Base-by-base conservation (phyloP, 345 rosid genomes). In the Rhodomyrtus tomentosa region DNA sequence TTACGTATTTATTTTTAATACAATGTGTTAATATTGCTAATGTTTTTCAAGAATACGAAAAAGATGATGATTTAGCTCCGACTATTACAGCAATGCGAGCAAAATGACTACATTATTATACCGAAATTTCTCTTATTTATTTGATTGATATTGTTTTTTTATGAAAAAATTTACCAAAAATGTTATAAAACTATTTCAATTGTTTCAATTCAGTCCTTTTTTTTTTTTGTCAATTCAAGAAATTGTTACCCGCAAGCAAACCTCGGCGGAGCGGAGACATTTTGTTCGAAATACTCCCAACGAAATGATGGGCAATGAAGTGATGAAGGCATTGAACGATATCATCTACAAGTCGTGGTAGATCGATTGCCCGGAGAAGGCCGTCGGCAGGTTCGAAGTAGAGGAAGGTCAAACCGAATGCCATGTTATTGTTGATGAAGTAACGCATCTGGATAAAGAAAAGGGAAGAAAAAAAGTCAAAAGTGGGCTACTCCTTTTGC, bases 371-470 rank as follows among this genome's bases (percentile, higher is more conserved):
- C 99, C 99, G 0, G 99, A 98, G 82, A 98, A 98, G 32, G 95
- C 98, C 1, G 99, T 91, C 87, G 95, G n/a, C 93, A 45, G 98
- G 98, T 93, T 98, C 99, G 0, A 98, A 98, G 95, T 98, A 98
- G 93, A 98, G 96, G 88, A 98, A 93, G 76, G 99, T 98, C 85
- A 98, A 97, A 85, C 99, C 99, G 81, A 98, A 98, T 53, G 99
- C 96, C 82, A 98, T 96, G 87, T 98, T 98, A 89, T 98, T 98
- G 95, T 98, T 96, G 95, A 98, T 96, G 96, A 96, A 98, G 90
- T 98, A 98, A 87, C 99, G 96, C 81, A 98, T 93, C 99, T 98
- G 97, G 52, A 87, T 4, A 36, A 18, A 36, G n/a, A 24, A 18
- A 36, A 68, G 45, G 45, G 79, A 68, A 32, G 24, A 68, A 68